Conservation (phyloP, 306 rosid genomes). For the Senna tora region DNA sequence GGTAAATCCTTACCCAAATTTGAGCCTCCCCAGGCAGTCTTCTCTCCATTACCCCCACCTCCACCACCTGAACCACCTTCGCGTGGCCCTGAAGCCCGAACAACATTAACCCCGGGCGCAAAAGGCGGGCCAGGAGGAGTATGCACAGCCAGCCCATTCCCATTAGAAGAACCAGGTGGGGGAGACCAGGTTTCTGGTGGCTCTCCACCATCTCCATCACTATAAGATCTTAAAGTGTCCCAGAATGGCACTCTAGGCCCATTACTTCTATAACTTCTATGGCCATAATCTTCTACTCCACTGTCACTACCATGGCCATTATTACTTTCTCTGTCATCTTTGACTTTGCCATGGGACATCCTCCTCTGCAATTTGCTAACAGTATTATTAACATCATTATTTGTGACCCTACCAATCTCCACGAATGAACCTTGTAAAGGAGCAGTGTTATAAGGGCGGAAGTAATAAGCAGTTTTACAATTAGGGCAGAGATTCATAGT, state of each 20-base stretch:
- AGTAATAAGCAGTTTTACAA: conserved; percentile 86
- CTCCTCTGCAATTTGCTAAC: conserved; percentile 44
- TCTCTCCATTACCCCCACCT: conserved; percentile 55
- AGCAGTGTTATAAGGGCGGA: conserved; percentile 63
- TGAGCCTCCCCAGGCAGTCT: conserved; percentile 86
- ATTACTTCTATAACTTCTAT: conserved; percentile 35
- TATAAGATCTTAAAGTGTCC: conserved; percentile 60
- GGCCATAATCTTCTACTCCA: conserved; percentile 40
- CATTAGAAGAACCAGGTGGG: conserved; percentile 45
- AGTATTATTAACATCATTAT: conserved; percentile 25
- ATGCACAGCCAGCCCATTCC: conserved; percentile 84
- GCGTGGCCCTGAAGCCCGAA: conserved; percentile 63
- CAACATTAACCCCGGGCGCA: conserved; percentile 70
- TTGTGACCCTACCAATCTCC: conserved; percentile 75
- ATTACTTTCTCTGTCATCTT: conserved; percentile 34
- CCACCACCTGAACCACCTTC: conserved; percentile 46
- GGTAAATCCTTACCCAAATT: conserved; percentile 90
- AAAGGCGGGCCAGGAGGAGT: conserved; percentile 94
- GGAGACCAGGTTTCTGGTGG: conserved; percentile 81
- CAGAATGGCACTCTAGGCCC: conserved; percentile 60
- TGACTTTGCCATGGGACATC: conserved; percentile 41
- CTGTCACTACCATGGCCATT: conserved; percentile 31
- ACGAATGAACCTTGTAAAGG: conserved; percentile 89
- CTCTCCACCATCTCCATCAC: conserved; percentile 52
- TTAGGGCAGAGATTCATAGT: conserved; percentile 83